Base-by-base conservation (phyloP, 2,329 filamentous ascomycete species). In the Elsinoe fawcettii region DNA sequence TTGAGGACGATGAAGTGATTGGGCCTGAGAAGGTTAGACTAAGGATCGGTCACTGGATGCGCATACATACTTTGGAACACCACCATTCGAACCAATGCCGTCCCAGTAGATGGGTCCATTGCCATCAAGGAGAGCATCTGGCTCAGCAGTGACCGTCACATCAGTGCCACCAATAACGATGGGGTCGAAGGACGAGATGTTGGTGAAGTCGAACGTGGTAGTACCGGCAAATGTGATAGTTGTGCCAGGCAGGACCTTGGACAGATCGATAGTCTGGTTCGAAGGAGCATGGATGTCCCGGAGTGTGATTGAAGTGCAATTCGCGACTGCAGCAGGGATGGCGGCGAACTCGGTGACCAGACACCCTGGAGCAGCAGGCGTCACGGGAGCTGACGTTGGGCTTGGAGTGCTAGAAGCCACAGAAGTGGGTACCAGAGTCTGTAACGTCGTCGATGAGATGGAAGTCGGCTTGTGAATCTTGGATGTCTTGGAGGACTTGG, bases 111-210 rank as follows among this genome's bases (percentile, higher is more conserved):
- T 67, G 7, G 74, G 64, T 34, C 83, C 82, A 41, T 79, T 74
- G 57, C 80, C 79, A 63, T 86, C 74, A 53, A 86, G 75, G n/a
- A 75, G 69, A 60, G 74, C 74, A 16, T 78, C 83, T 1, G 70
- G 62, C 20, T 77, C 77, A 46, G 79, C 80, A 6, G 73, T 73
- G 34, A 86, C 74, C 23, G 74, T 75, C 63, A 85, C 75, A 60
- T 74, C 71, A 36, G 69, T 79, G 41, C 84, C 85, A 1, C 78
- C 79, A 60, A 87, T 74, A 20, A 77, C 76, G 63, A 88, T 76
- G 9, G 88, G 73, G 44, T 84, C 84, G 0, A 84, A 84, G 1
- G 69, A 67, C 84, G 84, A 87, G 64, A 84, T 79, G 60, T 80
- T 73, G 71, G 85, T 51, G 25, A 51, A 86, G 20, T 75, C 84